These are phyloP conservation scores for Manihot esculenta DNA, from an alignment of 441 rosid genomes.

Conservation along the genomic window DNA sequence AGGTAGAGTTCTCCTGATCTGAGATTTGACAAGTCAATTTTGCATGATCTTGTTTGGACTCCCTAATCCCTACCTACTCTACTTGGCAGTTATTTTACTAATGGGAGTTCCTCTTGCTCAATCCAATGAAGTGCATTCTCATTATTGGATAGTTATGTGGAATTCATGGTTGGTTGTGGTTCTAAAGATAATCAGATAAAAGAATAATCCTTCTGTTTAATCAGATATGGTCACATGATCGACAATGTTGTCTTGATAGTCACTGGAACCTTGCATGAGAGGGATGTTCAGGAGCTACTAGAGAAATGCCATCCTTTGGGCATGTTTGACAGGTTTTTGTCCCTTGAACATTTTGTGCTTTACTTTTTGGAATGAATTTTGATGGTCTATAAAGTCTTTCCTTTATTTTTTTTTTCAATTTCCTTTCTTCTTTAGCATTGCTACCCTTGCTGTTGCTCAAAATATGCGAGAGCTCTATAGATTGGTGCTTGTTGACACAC, in stretches of 20 bases:
- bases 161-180: neutral
- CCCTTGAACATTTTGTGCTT: neutral
- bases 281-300: slow-evolving; percentile 92
- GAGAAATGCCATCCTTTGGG: slow-evolving; percentile 99
- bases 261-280: slow-evolving; percentile 96
- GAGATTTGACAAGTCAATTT: neutral
- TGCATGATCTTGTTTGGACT: neutral
- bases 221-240: slow-evolving; percentile 98
- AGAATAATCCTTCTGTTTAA: slow-evolving; percentile 21
- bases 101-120: neutral
- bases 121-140: neutral
- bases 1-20: neutral
- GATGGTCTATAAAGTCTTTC: neutral
- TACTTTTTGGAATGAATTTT: neutral
- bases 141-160: neutral
- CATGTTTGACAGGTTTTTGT: slow-evolving; percentile 92
- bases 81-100: neutral
- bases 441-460: slow-evolving; percentile 97
- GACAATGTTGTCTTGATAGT: slow-evolving; percentile 98
- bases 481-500: slow-evolving; percentile 96
- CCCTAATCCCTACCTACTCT: neutral
- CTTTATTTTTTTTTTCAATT: slow-evolving; percentile 1
- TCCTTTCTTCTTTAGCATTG: slow-evolving; percentile 59
- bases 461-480: slow-evolving; percentile 97
- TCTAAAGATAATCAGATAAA: neutral